Percentiles rank a stretch among this genome's conserved stretches.
Conservation (phyloP, 257 asterid genomes). For the Solanum chmielewskii region DNA sequence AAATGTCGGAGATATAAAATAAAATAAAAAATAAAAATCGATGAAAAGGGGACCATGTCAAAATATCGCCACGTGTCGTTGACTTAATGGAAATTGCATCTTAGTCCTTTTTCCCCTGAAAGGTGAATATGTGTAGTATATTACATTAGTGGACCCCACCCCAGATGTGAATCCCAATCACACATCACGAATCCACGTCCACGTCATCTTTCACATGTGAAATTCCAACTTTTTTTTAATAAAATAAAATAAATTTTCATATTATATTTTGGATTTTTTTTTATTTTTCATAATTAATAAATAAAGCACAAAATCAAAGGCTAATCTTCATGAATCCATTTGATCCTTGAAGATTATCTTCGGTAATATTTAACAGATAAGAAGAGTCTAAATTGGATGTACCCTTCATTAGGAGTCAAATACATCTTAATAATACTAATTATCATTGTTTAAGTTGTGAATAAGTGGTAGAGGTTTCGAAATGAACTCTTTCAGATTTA, state of each 20-base stretch:
- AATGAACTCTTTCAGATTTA: too few relatives aligned
- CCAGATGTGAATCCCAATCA: not conserved
- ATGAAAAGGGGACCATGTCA: not conserved
- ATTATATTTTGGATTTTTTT: not conserved
- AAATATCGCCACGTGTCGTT: constrained; percentile 16
- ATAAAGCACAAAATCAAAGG: not conserved
- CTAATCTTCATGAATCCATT: not conserved
- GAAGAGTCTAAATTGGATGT: not conserved
- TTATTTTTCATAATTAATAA: not conserved
- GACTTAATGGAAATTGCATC: not conserved
- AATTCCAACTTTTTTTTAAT: not conserved
- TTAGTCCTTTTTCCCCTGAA: not conserved
- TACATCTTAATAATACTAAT: not conserved
- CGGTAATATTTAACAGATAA: not conserved
- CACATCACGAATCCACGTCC: not conserved
- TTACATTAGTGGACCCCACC: not conserved
- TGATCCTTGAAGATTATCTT: not conserved
- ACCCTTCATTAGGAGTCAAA: not conserved
- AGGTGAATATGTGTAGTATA: not conserved
- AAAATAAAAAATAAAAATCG: not conserved
- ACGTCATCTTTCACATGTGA: not conserved
- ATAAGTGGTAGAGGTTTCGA: not conserved
- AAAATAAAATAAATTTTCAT: too few relatives aligned
- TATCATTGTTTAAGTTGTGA: not conserved
- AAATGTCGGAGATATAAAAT: too few relatives aligned